Percentiles rank a stretch among this genome's conserved stretches.
phyloP scores from a whole-genome alignment of 305 asterid species.

The Fraxinus floribunda region DNA sequence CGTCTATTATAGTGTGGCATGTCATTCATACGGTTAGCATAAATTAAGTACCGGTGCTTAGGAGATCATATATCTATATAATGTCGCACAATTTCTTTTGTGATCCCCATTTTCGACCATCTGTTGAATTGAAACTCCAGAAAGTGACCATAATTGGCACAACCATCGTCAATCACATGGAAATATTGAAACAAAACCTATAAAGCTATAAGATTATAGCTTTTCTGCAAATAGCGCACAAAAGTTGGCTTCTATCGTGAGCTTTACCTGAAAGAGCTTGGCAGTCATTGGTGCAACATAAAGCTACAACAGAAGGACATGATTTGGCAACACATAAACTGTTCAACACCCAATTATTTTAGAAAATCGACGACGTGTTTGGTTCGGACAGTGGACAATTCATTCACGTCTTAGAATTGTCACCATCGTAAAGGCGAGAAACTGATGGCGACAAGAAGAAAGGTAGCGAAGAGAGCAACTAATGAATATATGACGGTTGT shows the following conservation, averaged over 20 bases:
- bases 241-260: neutral
- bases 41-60: no score
- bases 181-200: slow-evolving; percentile 6
- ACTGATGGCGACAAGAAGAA: no score
- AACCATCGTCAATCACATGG: slow-evolving; percentile 19
- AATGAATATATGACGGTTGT: neutral
- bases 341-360: neutral
- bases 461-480: no score
- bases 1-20: no score
- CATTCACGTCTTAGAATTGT: neutral
- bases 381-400: neutral
- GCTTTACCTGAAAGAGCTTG: slow-evolving; percentile 12
- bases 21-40: no score
- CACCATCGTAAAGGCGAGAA: neutral
- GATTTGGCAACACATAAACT: neutral
- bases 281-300: slow-evolving; percentile 4
- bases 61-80: no score
- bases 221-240: neutral
- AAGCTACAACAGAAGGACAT: slow-evolving; percentile 11
- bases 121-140: neutral
- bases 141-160: neutral
- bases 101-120: neutral
- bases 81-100: neutral
- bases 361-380: neutral
- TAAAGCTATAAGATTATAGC: neutral